Base-by-base conservation (phyloP, 805 yeast genomes). In the Spathaspora passalidarum region DNA sequence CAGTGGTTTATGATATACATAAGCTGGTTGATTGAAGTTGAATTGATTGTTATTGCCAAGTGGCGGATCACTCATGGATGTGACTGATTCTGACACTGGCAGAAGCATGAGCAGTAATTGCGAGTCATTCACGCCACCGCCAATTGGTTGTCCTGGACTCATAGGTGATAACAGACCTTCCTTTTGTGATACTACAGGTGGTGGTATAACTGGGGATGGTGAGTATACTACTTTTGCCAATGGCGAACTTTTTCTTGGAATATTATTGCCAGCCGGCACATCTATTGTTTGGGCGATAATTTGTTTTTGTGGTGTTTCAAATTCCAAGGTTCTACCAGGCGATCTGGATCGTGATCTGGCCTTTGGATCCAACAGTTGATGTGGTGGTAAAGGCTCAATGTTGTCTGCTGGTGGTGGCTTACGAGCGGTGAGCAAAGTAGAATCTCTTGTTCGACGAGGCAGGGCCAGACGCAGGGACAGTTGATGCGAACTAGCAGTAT, bases 211-310 rank as follows among this genome's bases (percentile, higher is more conserved):
- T 13, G 34, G 34, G 5, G 34, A 29, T n/a, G 34, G 14, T 29
- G 34, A 29, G 13, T 25, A 25, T 25, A 25, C n/a, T n/a, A n/a
- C 29, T 25, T 25, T 25, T 25, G 29, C 18, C 14, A 36, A 36
- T 13, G 39, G 39, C 4, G 39, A 36, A 20, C 17, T 36, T 36
- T 17, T 36, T 19, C 22, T 20, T 6, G 39, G 39, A 36, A 36
- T 20, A 21, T 20, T 5, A 21, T n/a, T 36, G 14, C 17, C 34
- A 29, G 16, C 16, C 11, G 14, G 22, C 25, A 36, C n/a, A 20
- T 10, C 6, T 17, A 20, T 11, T 20, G 6, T 8, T 4, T 16
- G 32, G 2, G 3, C 38, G 4, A 16, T 10, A 9, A 19, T 13
- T 19, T 6, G 21, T 18, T 17, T 35, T 19, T 17, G 38, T 18